Evolutionary conservation across 2,329 filamentous ascomycete species (phyloP), one percentile per base, ranked within the genome.

Genomic region (Pseudogymnoascus sp.): DNA sequence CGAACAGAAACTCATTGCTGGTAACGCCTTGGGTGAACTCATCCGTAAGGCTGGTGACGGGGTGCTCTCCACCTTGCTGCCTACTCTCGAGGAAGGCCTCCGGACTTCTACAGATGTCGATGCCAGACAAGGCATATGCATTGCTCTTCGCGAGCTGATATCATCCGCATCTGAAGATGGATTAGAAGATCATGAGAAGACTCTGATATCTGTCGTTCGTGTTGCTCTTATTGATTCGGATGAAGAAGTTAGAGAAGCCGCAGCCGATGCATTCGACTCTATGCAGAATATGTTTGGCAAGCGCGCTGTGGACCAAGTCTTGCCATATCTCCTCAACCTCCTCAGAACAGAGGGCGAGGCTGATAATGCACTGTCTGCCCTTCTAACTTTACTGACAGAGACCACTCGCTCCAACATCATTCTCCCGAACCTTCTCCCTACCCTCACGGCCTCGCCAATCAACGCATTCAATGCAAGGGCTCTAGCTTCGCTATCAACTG

Each of bases 1-100:
- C 87, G 94, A 99, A 74, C 94, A 99, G 75, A 97, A 97, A 79
- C 89, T 96, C 68, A 99, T 99, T 79, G 94, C 95, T 67, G 93
- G 93, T 73, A 97, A 97, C 74, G 92, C 94, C 57, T 82, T 99
- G 61, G 94, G 94, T 71, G 94, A 99, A 73, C 85, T 99, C 67
- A 97, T 99, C 70, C 88, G 94, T 70, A 97, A 96, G 76, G 93
- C 94, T 70, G 94, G 95, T 64, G 94, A 99, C 73, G 89, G 91
- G 61, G 92, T 99, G 62, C 80, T 99, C 65, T 85, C 92, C 22
- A 95, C 86, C 43, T 78, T 99, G 63, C 78, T 99, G 63, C 94
- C 94, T 30, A 96, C 92, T 35, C 84, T 99, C 57, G 92, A 97
- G 72, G 91, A 96, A 73, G 92, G 93, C 37, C 81, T 99, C 60